Evolutionary conservation across 257 asterid genomes (phyloP).

Genomic region (Lycium barbarum): DNA sequence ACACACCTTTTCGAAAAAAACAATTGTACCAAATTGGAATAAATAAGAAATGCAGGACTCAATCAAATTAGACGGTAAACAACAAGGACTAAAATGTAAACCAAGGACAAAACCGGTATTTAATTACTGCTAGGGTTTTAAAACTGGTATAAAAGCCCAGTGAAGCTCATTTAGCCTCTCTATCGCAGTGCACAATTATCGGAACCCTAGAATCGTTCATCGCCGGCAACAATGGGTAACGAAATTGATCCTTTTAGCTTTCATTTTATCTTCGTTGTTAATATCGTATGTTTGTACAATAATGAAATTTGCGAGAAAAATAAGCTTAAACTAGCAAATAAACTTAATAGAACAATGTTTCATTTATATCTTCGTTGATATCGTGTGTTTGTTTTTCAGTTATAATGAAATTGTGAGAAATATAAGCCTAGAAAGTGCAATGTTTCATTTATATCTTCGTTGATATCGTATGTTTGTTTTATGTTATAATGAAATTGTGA

Average conservation of each 20-base stretch:
- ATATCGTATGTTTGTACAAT: background rate
- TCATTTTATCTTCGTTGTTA: background rate
- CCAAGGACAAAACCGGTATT: background rate
- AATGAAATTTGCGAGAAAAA: background rate
- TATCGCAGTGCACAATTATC: background rate
- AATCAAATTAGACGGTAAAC: background rate
- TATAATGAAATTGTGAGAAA: background rate
- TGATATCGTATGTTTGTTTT: too few species aligned
- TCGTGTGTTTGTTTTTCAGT: background rate
- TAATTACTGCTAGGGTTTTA: background rate
- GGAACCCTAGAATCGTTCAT: conserved; percentile 22
- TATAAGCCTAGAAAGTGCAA: background rate
- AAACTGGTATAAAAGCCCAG: background rate
- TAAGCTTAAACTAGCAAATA: too few species aligned
- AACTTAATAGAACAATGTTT: too few species aligned
- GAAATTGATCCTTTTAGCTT: background rate
- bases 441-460: too few species aligned
- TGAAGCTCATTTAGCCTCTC: background rate
- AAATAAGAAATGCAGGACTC: background rate
- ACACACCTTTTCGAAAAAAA: too few species aligned
- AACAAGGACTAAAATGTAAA: background rate
- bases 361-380: background rate
- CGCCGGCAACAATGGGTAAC: conserved; percentile 25
- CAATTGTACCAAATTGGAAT: background rate
- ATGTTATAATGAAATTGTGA: too few species aligned